Base-by-base conservation (phyloP, 257 asterid species). In the Linderniella brevidens region DNA sequence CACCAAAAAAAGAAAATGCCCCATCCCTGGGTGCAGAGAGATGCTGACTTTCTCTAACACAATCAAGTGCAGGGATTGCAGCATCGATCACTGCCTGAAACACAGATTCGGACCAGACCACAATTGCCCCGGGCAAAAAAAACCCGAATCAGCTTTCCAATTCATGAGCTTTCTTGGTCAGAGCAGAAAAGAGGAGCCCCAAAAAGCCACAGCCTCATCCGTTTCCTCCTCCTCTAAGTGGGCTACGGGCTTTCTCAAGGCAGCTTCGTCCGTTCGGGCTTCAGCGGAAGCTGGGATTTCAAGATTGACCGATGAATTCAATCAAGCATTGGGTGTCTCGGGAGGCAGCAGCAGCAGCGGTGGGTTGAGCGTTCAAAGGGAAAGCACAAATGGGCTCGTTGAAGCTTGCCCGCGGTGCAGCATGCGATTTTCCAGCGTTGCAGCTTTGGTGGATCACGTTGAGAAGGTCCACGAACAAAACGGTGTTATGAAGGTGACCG, bases 91-190 rank as follows among this genome's bases (percentile, higher is more conserved):
- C 68, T 85, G 96, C 56, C 64, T 85, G 71, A 90, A 84, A 65
- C 99, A 90, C 57, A 77, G 96, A 48, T 85, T 81, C 55, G 99
- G 92, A 52, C 79, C 75, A 0, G 99, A 81, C 54, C 99, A 90
- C 81, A 75, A 46, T 6, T 90, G 96, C 17, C 86, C 83, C 0
- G 96, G 96, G 32, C 99, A 92, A 12, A 90, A 56, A 57, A 78
- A 76, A 0, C 32, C 32, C 32, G 86, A 75, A 53, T 0, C 83
- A 2, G 37, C 78, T 1, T 85, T 69, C 70, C 94, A 53, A 32
- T 72, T 85, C 41, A 62, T 75, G 76, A 61, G 78, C 56, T 69
- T 78, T 55, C 54, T 81, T 15, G 85, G 61, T n/a, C 66, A 54
- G 52, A 77, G 77, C 65, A 63, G 56, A 36, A 82, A 75, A 57